These are phyloP conservation scores for Debaryomyces coudertii DNA, from an alignment of 1,139 yeast genomes.

Conservation along the genomic window DNA sequence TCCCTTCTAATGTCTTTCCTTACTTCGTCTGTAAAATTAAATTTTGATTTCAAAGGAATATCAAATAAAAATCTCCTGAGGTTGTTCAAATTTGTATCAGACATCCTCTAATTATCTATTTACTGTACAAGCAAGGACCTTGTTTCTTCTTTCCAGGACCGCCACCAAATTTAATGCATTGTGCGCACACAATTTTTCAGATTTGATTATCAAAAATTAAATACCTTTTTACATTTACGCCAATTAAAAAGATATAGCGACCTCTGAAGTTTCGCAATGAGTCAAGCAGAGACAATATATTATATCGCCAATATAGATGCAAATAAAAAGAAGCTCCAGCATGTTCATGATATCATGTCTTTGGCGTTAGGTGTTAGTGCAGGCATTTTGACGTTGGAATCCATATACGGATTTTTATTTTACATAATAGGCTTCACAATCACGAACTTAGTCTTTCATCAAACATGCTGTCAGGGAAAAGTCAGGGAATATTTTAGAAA, in stretches of 20 bases:
- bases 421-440: conserved; percentile 54
- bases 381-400: conserved; percentile 72
- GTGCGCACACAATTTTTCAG: conserved; percentile 9
- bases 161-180: conserved; percentile 11
- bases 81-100: conserved; percentile 10
- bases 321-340: conserved; percentile 47
- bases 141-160: conserved; percentile 8
- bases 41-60: conserved; percentile 38
- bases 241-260: not conserved
- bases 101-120: conserved; percentile 6
- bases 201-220: not conserved
- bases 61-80: conserved; percentile 35
- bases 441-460: conserved; percentile 46
- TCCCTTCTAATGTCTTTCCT: conserved; percentile 50
- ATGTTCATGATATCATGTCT: conserved; percentile 66
- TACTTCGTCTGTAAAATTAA: conserved; percentile 36
- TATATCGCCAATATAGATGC: conserved; percentile 33
- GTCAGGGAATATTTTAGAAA: conserved; percentile 52
- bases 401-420: conserved; percentile 62
- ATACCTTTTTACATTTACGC: not conserved
- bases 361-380: conserved; percentile 70
- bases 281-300: conserved; percentile 14
- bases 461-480: conserved; percentile 43
- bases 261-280: not conserved
- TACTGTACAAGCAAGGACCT: not conserved